Evolutionary conservation across 805 yeast genomes (phyloP).

Genomic region (Saturnispora quitensis): DNA sequence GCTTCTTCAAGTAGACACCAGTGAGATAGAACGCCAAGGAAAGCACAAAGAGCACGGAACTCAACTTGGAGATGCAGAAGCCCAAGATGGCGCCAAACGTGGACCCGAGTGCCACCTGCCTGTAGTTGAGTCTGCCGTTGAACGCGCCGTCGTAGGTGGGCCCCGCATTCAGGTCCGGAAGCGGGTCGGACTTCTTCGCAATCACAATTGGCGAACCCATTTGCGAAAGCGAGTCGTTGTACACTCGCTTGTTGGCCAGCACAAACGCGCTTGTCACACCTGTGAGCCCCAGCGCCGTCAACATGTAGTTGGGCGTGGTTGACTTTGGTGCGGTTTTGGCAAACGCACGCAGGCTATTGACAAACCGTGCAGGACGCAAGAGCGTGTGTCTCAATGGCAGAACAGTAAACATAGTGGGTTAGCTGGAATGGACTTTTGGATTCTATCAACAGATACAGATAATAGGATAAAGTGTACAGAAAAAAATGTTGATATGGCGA

Average conservation of each 20-base stretch:
- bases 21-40: conserved; percentile 37
- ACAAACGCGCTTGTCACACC: conserved; percentile 15
- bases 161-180: conserved; percentile 1
- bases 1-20: conserved; percentile 45
- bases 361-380: not conserved
- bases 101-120: conserved; percentile 55
- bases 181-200: not conserved
- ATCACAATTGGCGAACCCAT: conserved; percentile 2
- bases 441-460: too few species aligned
- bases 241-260: conserved; percentile 14
- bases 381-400: not conserved
- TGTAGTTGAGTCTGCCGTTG: conserved; percentile 45
- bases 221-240: conserved; percentile 14
- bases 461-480: too few species aligned
- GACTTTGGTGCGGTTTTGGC: not conserved
- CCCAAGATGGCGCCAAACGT: conserved; percentile 53
- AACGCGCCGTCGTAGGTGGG: conserved; percentile 30
- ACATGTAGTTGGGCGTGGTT: conserved; percentile 9
- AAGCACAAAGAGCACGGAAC: conserved; percentile 42
- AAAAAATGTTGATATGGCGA: not conserved
- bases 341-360: not conserved
- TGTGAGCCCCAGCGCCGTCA: conserved; percentile 16
- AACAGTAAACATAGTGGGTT: not conserved
- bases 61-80: conserved; percentile 50
- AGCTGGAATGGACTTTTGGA: not conserved